These are phyloP conservation scores for Cystofilobasidium macerans DNA, from an alignment of 768 basidiomycete genomes.

Conservation along the genomic window DNA sequence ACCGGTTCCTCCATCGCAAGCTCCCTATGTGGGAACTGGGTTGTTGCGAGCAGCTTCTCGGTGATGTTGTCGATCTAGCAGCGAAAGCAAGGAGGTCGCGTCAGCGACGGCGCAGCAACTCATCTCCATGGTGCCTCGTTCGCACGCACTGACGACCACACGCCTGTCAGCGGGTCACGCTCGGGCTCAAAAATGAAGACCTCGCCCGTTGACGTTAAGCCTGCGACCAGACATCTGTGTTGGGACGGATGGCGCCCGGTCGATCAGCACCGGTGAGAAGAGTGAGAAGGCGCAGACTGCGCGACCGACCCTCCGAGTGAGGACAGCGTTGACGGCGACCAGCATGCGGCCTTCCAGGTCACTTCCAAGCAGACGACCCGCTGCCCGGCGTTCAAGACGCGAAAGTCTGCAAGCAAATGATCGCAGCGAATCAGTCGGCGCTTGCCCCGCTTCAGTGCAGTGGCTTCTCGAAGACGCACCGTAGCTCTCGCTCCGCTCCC, in stretches of 20 bases:
- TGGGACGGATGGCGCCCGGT: not conserved
- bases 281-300: not conserved
- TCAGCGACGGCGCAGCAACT: no score
- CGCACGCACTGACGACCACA: not conserved
- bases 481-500: not conserved
- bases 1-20: not conserved
- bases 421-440: not conserved
- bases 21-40: not conserved
- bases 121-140: no score
- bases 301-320: not conserved
- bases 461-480: not conserved
- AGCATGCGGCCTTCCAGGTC: not conserved
- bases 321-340: not conserved
- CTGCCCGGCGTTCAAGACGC: not conserved
- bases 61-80: not conserved
- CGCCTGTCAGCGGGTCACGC: not conserved
- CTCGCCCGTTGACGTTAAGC: not conserved
- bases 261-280: not conserved
- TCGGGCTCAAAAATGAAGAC: constrained; percentile 1
- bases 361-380: not conserved
- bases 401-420: not conserved
- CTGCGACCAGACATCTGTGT: not conserved
- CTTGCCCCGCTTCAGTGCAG: not conserved
- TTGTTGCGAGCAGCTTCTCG: not conserved
- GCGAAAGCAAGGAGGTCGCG: no score